Evolutionary conservation across 345 rosid genomes (phyloP).

Genomic region (Erysimum cheiranthoides): DNA sequence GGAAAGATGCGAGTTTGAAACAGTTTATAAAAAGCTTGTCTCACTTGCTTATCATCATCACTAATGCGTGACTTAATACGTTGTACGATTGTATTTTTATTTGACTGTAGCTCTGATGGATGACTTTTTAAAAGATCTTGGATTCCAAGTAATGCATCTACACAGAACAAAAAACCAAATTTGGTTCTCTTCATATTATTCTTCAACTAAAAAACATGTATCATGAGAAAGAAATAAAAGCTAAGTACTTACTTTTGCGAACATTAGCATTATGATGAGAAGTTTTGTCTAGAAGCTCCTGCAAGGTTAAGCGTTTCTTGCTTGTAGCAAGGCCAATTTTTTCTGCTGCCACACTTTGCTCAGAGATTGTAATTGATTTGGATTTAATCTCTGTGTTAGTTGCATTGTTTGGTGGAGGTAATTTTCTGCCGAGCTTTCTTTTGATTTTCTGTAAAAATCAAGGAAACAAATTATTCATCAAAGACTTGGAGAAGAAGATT

Average conservation of each 20-base stretch:
- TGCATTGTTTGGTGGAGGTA: slow-evolving; percentile 88
- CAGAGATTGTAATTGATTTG: slow-evolving; percentile 88
- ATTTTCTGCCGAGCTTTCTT: slow-evolving; percentile 82
- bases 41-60: slow-evolving; percentile 71
- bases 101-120: slow-evolving; percentile 70
- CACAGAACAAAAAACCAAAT: slow-evolving; percentile 17
- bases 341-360: slow-evolving; percentile 83
- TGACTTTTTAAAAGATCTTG: slow-evolving; percentile 65
- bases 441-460: slow-evolving; percentile 71
- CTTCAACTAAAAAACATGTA: not conserved
- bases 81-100: slow-evolving; percentile 61
- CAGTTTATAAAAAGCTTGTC: slow-evolving; percentile 65
- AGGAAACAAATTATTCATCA: not conserved
- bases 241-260: slow-evolving; percentile 73
- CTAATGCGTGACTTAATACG: slow-evolving; percentile 69
- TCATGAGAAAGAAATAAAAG: not conserved
- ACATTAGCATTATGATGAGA: slow-evolving; percentile 83
- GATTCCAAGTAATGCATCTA: slow-evolving; percentile 82
- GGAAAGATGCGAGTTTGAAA: slow-evolving; percentile 68
- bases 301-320: slow-evolving; percentile 87
- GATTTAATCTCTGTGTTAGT: slow-evolving; percentile 88
- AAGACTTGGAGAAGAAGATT: not conserved
- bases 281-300: slow-evolving; percentile 82
- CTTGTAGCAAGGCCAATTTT: slow-evolving; percentile 81
- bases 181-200: not conserved